These are phyloP conservation scores for Geotrichum histeridarum DNA, from an alignment of 1,139 yeast genomes.

Conservation along the genomic window DNA sequence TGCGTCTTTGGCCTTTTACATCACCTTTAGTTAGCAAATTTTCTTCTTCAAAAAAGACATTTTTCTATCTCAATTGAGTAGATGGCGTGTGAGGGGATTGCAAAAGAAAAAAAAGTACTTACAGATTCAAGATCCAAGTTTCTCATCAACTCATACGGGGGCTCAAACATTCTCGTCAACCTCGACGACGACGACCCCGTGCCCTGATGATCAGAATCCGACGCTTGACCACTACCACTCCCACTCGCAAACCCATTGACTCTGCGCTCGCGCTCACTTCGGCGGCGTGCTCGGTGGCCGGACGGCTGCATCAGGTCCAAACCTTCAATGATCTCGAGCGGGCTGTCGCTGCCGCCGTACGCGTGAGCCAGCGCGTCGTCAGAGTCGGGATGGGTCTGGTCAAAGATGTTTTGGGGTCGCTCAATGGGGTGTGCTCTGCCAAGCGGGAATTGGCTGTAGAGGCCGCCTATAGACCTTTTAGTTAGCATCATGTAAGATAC, in stretches of 20 bases:
- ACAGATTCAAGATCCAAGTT: conserved; percentile 52
- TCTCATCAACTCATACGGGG: conserved; percentile 85
- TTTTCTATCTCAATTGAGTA: background rate
- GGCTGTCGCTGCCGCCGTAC: background rate
- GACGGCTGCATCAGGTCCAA: background rate
- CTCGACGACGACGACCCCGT: conserved; percentile 62
- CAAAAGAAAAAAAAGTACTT: background rate
- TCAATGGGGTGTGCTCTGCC: background rate
- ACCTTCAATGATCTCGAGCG: background rate
- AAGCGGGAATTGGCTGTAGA: background rate
- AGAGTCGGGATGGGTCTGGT: too few relatives aligned
- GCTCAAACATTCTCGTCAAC: conserved; percentile 76
- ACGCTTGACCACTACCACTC: too few relatives aligned
- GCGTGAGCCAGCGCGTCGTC: background rate
- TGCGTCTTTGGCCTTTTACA: conserved; percentile 51
- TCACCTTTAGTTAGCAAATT: background rate
- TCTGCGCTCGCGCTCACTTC: background rate
- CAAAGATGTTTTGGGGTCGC: background rate
- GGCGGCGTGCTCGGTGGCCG: background rate
- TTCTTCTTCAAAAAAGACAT: too few relatives aligned
- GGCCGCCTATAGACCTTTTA: too few relatives aligned
- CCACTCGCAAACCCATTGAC: background rate
- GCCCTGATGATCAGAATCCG: too few relatives aligned
- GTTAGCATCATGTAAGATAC: too few relatives aligned
- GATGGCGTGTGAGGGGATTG: background rate